Conservation (phyloP, 192 early-diverging fungal species). For the Coemansia sp. region DNA sequence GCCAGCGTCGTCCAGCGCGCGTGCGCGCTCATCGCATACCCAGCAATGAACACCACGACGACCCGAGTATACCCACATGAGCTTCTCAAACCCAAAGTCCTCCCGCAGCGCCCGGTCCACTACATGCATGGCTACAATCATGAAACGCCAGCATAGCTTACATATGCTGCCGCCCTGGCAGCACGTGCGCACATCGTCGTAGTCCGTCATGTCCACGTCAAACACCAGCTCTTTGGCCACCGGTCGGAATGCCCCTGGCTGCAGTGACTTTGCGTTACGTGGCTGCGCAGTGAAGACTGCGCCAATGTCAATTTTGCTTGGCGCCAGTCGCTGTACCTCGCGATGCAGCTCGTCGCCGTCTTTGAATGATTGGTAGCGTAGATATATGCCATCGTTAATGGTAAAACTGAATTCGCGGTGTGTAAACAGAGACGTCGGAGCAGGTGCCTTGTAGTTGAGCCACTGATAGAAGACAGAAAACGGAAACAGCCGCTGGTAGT, state of each 20-base stretch:
- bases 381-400: slow-evolving; percentile 72
- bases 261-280: slow-evolving; percentile 76
- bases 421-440: slow-evolving; percentile 69
- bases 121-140: slow-evolving; percentile 88
- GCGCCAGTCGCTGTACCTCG: slow-evolving; percentile 73
- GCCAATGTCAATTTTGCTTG: slow-evolving; percentile 95
- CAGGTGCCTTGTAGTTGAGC: slow-evolving; percentile 65
- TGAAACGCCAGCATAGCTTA: slow-evolving; percentile 89
- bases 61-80: slow-evolving; percentile 95
- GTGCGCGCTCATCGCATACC: slow-evolving; percentile 89
- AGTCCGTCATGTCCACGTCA: slow-evolving; percentile 99
- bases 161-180: slow-evolving; percentile 89
- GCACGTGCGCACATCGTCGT: slow-evolving; percentile 95
- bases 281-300: slow-evolving; percentile 88
- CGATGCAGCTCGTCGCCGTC: slow-evolving; percentile 68
- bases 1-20: slow-evolving; percentile 71
- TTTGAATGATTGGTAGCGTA: slow-evolving; percentile 88
- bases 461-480: slow-evolving; percentile 77
- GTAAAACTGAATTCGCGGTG: slow-evolving; percentile 94
- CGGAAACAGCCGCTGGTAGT: slow-evolving; percentile 88
- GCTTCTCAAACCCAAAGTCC: slow-evolving; percentile 93
- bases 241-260: slow-evolving; percentile 71
- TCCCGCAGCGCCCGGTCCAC: slow-evolving; percentile 76
- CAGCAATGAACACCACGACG: slow-evolving; percentile 98
- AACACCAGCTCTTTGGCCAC: slow-evolving; percentile 90